Evolutionary conservation across 495 filamentous ascomycete species (phyloP), one percentile per base, ranked within the genome.

Genomic region (Penicillium odoratum): DNA sequence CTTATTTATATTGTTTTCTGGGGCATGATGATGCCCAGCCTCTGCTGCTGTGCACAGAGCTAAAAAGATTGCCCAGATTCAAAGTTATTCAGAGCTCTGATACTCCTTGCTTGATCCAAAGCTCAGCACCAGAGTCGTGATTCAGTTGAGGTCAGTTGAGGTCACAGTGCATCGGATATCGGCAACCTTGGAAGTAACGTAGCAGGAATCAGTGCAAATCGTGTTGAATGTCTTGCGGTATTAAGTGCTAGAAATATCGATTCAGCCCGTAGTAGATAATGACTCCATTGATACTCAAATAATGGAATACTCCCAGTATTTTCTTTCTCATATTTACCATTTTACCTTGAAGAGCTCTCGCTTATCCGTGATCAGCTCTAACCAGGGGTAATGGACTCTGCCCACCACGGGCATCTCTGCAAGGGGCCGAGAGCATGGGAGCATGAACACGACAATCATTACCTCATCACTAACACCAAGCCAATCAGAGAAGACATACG

Each of bases 21-120:
- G 46, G 46, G 21, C 18, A 8, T 26, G 7, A 0, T 46, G 43
- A 46, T 21, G 42, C 6, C 42, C 16, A 44, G 42, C 42, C 21
- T 7, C 42, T 44, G n/a, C 5, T 10, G 15, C 21, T 21, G 18
- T 25, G 18, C 13, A 3, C 38, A n/a, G 13, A 40, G 15, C 38
- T 16, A 15, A 11, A 11, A 40, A 5, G 3, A 4, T 16, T 40
- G 38, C 15, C 5, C 15, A 5, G 38, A 16, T n/a, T 40, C 6
- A 5, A 9, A 48, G 10, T 18, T 9, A 46, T 9, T 0, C 21
- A 8, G 43, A 53, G 31, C 26, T 53, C 21, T 7, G 15, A n/a
- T 30, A 13, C 49, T 59, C 51, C 51, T 59, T 59, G 45, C 46
- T 43, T 58, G 18, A 11, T 16, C 7, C 33, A 28, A 52, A 47